These are phyloP conservation scores for Monascus purpureus DNA, from an alignment of 495 filamentous ascomycete genomes.

Conservation along the genomic window DNA sequence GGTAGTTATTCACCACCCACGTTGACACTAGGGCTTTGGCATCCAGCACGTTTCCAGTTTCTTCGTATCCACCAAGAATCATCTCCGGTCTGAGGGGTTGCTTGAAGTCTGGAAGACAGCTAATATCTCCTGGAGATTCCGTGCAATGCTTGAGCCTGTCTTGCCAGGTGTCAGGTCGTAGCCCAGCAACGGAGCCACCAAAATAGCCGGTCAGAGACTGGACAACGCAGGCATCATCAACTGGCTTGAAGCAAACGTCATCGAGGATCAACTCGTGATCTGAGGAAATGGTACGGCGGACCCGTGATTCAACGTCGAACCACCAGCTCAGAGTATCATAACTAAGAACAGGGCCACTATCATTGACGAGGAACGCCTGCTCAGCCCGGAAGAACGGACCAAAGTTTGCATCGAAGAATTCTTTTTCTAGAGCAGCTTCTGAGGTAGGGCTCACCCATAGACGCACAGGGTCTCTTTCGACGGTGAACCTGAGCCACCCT, in stretches of 20 bases:
- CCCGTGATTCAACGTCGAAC: conserved; percentile 73
- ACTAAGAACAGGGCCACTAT: conserved; percentile 69
- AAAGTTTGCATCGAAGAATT: conserved; percentile 88
- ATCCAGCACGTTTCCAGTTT: conserved; percentile 52
- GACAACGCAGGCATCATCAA: conserved; percentile 77
- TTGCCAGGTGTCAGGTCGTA: conserved; percentile 55
- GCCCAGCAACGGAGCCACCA: conserved; percentile 44
- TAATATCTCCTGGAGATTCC: conserved; percentile 50
- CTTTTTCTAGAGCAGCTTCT: conserved; percentile 79
- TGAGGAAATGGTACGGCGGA: conserved; percentile 53
- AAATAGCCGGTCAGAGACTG: conserved; percentile 86
- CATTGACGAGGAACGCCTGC: conserved; percentile 87
- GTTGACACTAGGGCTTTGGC: conserved; percentile 72
- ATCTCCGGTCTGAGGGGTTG: conserved; percentile 76
- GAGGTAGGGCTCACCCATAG: conserved; percentile 94
- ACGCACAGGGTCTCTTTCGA: conserved; percentile 81
- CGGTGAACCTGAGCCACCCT: conserved; percentile 72
- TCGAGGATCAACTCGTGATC: conserved; percentile 50
- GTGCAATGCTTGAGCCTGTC: conserved; percentile 54
- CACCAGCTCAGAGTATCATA: conserved; percentile 87
- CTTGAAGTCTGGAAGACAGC: conserved; percentile 72
- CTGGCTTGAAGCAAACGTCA: conserved; percentile 90
- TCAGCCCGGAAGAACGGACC: conserved; percentile 92
- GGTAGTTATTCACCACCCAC: conserved; percentile 90
- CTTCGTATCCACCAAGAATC: conserved; percentile 68